Conservation (phyloP, 768 basidiomycete species). For the Lactarius quietus region DNA sequence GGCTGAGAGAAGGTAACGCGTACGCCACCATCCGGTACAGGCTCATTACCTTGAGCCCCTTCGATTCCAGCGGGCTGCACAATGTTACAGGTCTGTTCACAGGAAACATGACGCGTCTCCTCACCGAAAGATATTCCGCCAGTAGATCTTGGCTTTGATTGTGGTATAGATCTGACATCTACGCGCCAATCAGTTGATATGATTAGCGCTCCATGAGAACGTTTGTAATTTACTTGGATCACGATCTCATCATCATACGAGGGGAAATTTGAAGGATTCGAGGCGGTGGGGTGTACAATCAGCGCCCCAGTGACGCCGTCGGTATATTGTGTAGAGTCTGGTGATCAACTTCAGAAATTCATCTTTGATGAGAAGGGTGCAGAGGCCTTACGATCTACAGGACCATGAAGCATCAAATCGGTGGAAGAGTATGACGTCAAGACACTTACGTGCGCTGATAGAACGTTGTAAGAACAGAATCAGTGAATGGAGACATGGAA, state of each 20-base stretch:
- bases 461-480: background rate
- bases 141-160: conserved; percentile 29
- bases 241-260: conserved; percentile 41
- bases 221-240: conserved; percentile 16
- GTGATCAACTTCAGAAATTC: background rate
- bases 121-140: conserved; percentile 28
- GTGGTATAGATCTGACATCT: conserved; percentile 38
- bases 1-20: conserved; percentile 2
- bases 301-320: conserved; percentile 50
- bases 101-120: conserved; percentile 12
- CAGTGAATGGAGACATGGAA: background rate
- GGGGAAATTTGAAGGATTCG: conserved; percentile 33
- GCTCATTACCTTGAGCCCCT: conserved; percentile 35
- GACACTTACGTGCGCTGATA: conserved; percentile 30
- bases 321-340: conserved; percentile 39
- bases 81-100: background rate
- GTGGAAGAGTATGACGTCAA: background rate
- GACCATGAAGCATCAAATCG: background rate
- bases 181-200: conserved; percentile 27
- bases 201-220: background rate
- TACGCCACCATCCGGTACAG: conserved; percentile 35
- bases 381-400: conserved; percentile 27
- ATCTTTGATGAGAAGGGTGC: background rate
- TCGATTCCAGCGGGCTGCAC: conserved; percentile 32
- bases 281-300: conserved; percentile 41